phyloP scores from a whole-genome alignment of 495 filamentous ascomycete species.

The Extremus antarcticus region DNA sequence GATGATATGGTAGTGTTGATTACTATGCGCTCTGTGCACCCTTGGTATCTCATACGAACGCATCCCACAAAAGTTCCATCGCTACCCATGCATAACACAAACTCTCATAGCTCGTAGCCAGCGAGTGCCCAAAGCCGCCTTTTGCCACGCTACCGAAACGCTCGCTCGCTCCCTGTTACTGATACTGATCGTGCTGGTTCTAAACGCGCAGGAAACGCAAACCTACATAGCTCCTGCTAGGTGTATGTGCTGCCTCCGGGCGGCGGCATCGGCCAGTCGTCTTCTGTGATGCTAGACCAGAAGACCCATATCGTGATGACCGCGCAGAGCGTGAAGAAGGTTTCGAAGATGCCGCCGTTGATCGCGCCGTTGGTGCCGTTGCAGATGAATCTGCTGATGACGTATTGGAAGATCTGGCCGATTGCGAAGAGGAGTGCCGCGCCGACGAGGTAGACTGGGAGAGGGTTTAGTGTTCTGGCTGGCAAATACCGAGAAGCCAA shows the following conservation, averaged over 20 bases:
- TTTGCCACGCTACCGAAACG: neutral
- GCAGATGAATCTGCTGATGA: constrained; percentile 85
- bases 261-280: constrained; percentile 79
- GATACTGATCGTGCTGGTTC: too few species aligned
- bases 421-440: constrained; percentile 77
- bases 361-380: constrained; percentile 70
- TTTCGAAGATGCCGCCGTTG: constrained; percentile 87
- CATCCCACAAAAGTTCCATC: neutral
- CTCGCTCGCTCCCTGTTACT: too few species aligned
- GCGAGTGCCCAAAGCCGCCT: neutral
- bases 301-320: constrained; percentile 83
- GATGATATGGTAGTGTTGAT: too few species aligned
- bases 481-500: too few species aligned
- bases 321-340: constrained; percentile 75
- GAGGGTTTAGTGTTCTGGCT: too few species aligned
- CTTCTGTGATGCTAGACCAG: constrained; percentile 98
- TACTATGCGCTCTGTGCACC: too few species aligned
- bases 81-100: constrained; percentile 1
- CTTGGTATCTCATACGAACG: constrained; percentile 3
- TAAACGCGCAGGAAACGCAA: neutral
- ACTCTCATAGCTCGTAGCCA: neutral
- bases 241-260: constrained; percentile 15
- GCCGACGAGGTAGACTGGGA: constrained; percentile 57
- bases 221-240: neutral
- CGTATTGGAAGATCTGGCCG: constrained; percentile 91